Evolutionary conservation across 2,329 filamentous ascomycete species (phyloP), one percentile per base, ranked within the genome.

Genomic region (Penicillium sp.): DNA sequence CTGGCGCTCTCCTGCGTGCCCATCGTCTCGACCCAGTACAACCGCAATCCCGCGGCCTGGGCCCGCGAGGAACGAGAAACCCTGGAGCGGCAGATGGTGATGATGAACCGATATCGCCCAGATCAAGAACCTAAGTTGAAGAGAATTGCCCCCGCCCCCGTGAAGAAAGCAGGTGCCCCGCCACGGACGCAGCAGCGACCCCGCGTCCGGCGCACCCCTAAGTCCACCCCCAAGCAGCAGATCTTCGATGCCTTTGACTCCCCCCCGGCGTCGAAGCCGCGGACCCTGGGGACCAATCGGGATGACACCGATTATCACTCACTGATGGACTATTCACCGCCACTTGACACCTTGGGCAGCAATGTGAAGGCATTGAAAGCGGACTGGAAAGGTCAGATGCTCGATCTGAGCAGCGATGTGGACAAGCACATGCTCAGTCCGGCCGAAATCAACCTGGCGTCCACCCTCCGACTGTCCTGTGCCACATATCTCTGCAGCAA

Each of bases 401-500:
- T 94, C 60, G 89, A 95, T 67, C 84, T 96, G 43, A 84, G 81
- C 72, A 80, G 82, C 55, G 91, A 95, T 66, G 85, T 88, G 6
- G 81, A 92, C 65, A 80, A 82, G 22, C 71, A 85, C 53, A 78
- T 91, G 38, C 84, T 97, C 40, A 90, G 94, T 70, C 83, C 86
- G 5, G 88, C 92, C 57, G 93, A 97, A 76, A 68, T 92, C 29
- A 78, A 80, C 16, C 81, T 96, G 29, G 92, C 92, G 10, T 86
- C 89, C 43, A 90, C 86, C 46, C 82, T 97, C 29, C 86, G 92
- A 52, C 84, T 97, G 32, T 90, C 90, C 61, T 93, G 90, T 71
- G 90, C 90, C 16, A 93, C 89, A 11, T 97, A 97, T 69, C 82
- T 97, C 22, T 92, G 90, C 56, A 94, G 90, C 79, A 97, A 97